phyloP scores from a whole-genome alignment of 1,139 yeast species.

The Kodamaea anthophila region DNA sequence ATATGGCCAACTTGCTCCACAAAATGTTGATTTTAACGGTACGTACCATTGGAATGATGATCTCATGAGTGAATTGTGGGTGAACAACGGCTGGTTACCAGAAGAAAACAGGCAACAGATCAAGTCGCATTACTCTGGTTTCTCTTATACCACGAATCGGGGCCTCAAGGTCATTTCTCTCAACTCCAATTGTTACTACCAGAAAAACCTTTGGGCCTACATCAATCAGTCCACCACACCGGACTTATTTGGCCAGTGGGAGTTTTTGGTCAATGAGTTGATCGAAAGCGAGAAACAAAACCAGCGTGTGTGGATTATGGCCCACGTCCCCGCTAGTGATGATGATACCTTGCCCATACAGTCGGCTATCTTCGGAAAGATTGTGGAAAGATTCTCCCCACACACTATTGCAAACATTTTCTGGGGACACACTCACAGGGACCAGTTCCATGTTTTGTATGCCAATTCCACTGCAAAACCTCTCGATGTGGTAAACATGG shows the following conservation, averaged over 20 bases:
- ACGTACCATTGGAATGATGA: slow-evolving; percentile 57
- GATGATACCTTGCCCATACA: slow-evolving; percentile 57
- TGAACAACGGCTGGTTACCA: slow-evolving; percentile 33
- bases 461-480: slow-evolving; percentile 32
- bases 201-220: slow-evolving; percentile 58
- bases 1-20: slow-evolving; percentile 61
- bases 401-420: slow-evolving; percentile 63
- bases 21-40: slow-evolving; percentile 29
- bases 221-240: slow-evolving; percentile 47
- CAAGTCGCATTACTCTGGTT: slow-evolving; percentile 54
- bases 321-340: slow-evolving; percentile 59
- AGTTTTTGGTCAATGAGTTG: slow-evolving; percentile 56
- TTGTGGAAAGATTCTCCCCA: slow-evolving; percentile 63
- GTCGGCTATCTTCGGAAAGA: slow-evolving; percentile 48
- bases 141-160: slow-evolving; percentile 47
- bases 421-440: slow-evolving; percentile 69
- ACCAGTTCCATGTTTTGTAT: slow-evolving; percentile 57
- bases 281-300: slow-evolving; percentile 49
- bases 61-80: slow-evolving; percentile 56
- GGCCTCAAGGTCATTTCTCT: slow-evolving; percentile 60
- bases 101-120: slow-evolving; percentile 17
- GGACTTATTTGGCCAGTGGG: slow-evolving; percentile 60
- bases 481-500: slow-evolving; percentile 45
- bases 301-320: slow-evolving; percentile 65
- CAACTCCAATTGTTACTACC: slow-evolving; percentile 63